A percentile compares a stretch with the other conserved stretches of the same genome.
Conservation (phyloP, 1,284 basidiomycete species). For the Volvariella volvacea region DNA sequence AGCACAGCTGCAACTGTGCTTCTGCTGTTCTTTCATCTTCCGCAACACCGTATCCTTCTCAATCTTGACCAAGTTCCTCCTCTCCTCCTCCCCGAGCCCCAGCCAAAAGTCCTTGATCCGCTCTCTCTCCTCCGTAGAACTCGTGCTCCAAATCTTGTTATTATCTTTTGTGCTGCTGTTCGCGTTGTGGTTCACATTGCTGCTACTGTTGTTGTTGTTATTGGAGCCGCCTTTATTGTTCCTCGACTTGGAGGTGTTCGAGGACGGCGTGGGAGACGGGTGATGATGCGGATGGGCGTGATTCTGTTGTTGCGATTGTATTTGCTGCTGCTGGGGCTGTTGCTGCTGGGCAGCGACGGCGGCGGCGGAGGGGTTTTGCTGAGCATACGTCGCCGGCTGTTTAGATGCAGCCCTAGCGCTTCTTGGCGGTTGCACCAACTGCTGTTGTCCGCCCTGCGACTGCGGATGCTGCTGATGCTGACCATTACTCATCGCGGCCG, state of each 20-base stretch:
- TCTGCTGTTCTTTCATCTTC: conserved; percentile 99
- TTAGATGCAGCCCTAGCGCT: conserved; percentile 63
- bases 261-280: conserved; percentile 58
- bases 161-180: conserved; percentile 21
- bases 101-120: conserved; percentile 98
- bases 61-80: conserved; percentile 86
- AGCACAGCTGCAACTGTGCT: conserved; percentile 91
- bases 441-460: conserved; percentile 21
- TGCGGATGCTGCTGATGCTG: conserved; percentile 18
- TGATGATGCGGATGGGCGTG: conserved; percentile 40
- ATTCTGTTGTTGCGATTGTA: too few relatives aligned
- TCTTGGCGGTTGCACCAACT: conserved; percentile 28
- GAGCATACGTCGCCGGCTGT: conserved; percentile 55
- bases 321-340: conserved; percentile 25
- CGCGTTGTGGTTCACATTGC: conserved; percentile 46
- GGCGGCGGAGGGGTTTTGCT: conserved; percentile 25
- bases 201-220: conserved; percentile 25
- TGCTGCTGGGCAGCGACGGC: conserved; percentile 22
- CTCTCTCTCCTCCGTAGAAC: conserved; percentile 87
- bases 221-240: conserved; percentile 28
- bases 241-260: conserved; percentile 37
- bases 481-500: too few relatives aligned
- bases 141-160: conserved; percentile 86
- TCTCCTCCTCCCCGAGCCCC: conserved; percentile 80
- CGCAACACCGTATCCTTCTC: conserved; percentile 95